Conservation (phyloP, 202 grass and related monocot genomes). For the Schoenoplectus tabernaemontani region DNA sequence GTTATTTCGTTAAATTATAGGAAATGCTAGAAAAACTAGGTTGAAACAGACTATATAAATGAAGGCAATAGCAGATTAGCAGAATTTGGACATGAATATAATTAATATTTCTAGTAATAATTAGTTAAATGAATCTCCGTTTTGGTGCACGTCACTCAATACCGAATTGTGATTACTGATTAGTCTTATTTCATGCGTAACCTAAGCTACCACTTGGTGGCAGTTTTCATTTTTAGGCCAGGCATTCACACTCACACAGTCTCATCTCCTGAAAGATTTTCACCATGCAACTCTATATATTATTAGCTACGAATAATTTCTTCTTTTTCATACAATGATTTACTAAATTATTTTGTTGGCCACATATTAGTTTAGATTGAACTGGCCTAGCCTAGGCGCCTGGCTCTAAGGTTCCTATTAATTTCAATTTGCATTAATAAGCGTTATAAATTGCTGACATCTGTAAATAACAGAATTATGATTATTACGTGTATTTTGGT, state of each 20-base stretch:
- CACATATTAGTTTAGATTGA: neutral
- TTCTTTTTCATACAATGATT: neutral
- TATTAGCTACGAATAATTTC: neutral
- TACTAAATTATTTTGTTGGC: neutral
- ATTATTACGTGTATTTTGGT: no score
- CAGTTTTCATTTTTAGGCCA: neutral
- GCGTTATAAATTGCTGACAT: no score
- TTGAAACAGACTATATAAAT: no score
- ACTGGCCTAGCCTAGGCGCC: no score
- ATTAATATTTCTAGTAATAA: no score
- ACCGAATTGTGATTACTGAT: neutral
- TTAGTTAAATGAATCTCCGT: no score
- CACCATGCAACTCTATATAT: neutral
- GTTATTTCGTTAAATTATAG: no score
- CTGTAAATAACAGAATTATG: no score
- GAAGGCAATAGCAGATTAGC: neutral
- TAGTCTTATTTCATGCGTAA: neutral
- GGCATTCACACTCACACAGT: neutral
- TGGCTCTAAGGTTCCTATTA: no score
- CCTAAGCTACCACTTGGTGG: neutral
- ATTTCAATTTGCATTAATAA: no score
- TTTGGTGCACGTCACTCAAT: slow-evolving; percentile 1
- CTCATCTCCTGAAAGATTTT: slow-evolving; percentile 1
- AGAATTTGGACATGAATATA: no score
- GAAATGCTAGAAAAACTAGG: no score